phyloP scores from a whole-genome alignment of 352 stramenopile species.

The Elongisporangium prolatum region DNA sequence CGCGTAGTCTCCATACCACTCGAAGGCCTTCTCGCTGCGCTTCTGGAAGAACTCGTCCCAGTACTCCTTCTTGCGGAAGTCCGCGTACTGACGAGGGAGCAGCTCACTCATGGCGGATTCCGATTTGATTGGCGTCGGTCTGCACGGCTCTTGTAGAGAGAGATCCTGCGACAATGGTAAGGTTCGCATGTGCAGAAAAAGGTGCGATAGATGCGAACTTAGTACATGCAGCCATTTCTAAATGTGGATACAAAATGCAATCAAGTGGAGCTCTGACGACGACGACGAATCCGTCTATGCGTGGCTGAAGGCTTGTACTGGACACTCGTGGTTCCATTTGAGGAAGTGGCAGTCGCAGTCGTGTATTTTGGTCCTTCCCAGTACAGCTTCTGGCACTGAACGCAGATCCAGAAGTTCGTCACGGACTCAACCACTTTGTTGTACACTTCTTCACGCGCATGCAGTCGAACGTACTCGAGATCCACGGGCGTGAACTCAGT shows the following conservation, averaged over 20 bases:
- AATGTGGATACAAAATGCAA: too few relatives aligned
- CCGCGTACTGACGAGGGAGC: conserved; percentile 37
- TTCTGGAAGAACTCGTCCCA: conserved; percentile 75
- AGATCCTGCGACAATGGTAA: too few relatives aligned
- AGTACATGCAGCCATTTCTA: too few relatives aligned
- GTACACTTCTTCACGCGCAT: conserved; percentile 19
- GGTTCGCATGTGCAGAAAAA: too few relatives aligned
- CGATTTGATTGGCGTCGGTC: too few relatives aligned
- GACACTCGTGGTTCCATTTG: conserved; percentile 6
- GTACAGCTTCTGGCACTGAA: conserved; percentile 54
- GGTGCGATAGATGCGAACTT: too few relatives aligned
- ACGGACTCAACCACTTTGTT: conserved; percentile 23
- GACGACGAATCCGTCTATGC: too few relatives aligned
- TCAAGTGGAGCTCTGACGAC: too few relatives aligned
- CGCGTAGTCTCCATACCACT: conserved; percentile 74
- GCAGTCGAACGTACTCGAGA: conserved; percentile 15
- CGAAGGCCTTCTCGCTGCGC: conserved; percentile 64
- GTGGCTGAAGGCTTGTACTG: conserved; percentile 12
- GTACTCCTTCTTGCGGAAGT: conserved; percentile 71
- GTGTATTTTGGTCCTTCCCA: conserved; percentile 77
- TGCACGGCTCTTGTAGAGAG: too few relatives aligned
- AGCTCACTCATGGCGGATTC: conserved; percentile 24
- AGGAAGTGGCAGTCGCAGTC: conserved; percentile 14
- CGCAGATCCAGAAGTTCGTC: conserved; percentile 46
- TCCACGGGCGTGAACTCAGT: conserved; percentile 32